Base-by-base conservation (phyloP, 345 rosid genomes). In the Arabidopsis thaliana region DNA sequence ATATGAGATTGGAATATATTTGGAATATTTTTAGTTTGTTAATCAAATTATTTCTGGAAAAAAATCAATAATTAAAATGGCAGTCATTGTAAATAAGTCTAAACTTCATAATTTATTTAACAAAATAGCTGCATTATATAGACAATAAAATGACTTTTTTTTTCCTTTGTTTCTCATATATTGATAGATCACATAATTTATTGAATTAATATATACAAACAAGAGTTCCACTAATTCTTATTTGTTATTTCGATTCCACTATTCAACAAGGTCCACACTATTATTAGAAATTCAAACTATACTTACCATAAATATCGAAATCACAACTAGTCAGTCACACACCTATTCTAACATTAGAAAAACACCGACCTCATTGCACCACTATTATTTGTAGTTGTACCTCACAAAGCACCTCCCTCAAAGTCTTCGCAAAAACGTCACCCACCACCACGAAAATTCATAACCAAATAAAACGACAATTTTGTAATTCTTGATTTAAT, bases 391-490 rank as follows among this genome's bases (percentile, higher is more conserved):
- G 25, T 66, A 46, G 48, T 48, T 60, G 10, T 56, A 66, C 59
- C 55, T 62, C 75, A 69, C 66, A 64, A 62, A 61, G 59, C 37
- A 40, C 32, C 44, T 49, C 72, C 61, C 67, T 69, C 65, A 63
- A 77, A 71, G 76, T 71, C 80, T 37, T 64, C 72, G 53, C 52
- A 0, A 45, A 24, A 69, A 62, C 80, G 80, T 77, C 76, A 70
- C 66, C 42, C 59, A 63, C 64, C 8, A 40, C 20, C 76, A 70
- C 60, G 66, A 60, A 45, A 70, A 70, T 62, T 77, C 60, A 56
- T 77, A 56, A 38, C 36, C 9, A 62, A 14, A 69, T 65, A 62
- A 76, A 16, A 62, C 65, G 75, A 69, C 80, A 69, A 69, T 0
- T 53, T 37, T 48, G 28, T 1, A 11, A 2, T 71, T 48, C 16